Percentiles rank a stretch among this genome's conserved stretches.
Conservation (phyloP, 2,329 filamentous ascomycete genomes). For the Colletotrichum somersetense region DNA sequence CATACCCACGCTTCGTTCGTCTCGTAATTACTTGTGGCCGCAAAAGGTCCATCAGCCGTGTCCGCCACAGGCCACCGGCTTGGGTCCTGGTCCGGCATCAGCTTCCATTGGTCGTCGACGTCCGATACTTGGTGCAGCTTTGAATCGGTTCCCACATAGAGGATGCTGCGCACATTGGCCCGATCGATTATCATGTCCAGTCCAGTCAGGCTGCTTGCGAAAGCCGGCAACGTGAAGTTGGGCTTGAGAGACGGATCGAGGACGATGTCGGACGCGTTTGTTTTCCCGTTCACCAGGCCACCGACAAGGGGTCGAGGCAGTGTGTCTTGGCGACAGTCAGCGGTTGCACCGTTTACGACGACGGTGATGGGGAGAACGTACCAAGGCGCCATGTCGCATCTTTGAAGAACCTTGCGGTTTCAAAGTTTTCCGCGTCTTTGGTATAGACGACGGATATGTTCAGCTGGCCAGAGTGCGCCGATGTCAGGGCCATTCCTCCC, state of each 20-base stretch:
- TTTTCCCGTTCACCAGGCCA: constrained; percentile 5
- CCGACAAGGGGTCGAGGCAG: constrained; percentile 50
- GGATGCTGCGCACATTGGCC: constrained; percentile 45
- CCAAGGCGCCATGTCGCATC: constrained; percentile 51
- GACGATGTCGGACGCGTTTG: constrained; percentile 21
- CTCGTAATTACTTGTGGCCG: constrained; percentile 47
- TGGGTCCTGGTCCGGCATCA: constrained; percentile 44
- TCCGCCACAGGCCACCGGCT: constrained; percentile 51
- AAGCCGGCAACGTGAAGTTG: constrained; percentile 32
- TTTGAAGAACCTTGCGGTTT: constrained; percentile 47
- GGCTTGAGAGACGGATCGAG: constrained; percentile 14
- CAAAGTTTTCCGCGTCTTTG: constrained; percentile 50
- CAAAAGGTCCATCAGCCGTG: constrained; percentile 47
- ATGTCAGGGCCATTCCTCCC: constrained; percentile 47
- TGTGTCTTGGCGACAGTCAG: constrained; percentile 48
- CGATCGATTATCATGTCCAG: constrained; percentile 45
- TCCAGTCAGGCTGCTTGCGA: background rate
- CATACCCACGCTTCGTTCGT: constrained; percentile 49
- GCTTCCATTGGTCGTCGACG: constrained; percentile 49
- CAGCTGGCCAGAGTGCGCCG: constrained; percentile 46
- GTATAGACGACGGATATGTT: constrained; percentile 54
- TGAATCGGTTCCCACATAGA: constrained; percentile 55
- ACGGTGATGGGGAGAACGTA: constrained; percentile 34
- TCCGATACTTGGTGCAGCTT: constrained; percentile 49
- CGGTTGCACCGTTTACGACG: background rate